Percentiles rank a stretch among this genome's conserved stretches.
Conservation (phyloP, 805 yeast genomes). For the Candida manassasensis region DNA sequence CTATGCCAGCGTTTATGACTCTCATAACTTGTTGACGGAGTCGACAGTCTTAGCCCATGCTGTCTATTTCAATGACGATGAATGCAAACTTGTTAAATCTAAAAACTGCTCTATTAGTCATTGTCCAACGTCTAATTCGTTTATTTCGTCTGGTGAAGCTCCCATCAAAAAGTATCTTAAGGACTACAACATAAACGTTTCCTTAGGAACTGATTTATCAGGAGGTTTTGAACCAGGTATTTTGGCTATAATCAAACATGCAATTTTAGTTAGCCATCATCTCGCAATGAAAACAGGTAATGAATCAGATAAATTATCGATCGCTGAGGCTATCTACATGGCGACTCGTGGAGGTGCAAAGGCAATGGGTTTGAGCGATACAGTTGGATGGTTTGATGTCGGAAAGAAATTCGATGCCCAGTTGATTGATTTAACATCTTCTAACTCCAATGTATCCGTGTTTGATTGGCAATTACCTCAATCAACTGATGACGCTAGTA, state of each 20-base stretch:
- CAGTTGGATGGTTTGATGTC: constrained; percentile 63
- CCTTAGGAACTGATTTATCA: constrained; percentile 49
- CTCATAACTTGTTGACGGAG: constrained; percentile 51
- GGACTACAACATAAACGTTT: constrained; percentile 63
- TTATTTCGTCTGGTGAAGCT: constrained; percentile 87
- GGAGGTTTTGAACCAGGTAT: constrained; percentile 41
- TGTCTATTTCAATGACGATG: constrained; percentile 65
- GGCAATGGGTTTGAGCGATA: constrained; percentile 53
- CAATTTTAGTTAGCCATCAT: constrained; percentile 39
- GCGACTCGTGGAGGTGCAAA: constrained; percentile 90
- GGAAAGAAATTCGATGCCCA: constrained; percentile 88
- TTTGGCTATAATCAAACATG: constrained; percentile 28
- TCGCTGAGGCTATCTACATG: constrained; percentile 69
- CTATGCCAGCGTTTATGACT: constrained; percentile 76
- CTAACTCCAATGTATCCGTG: constrained; percentile 61
- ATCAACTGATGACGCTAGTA: constrained; percentile 8
- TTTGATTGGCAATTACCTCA: constrained; percentile 67
- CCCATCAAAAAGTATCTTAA: constrained; percentile 63
- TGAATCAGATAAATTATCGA: constrained; percentile 48
- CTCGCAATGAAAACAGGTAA: constrained; percentile 33
- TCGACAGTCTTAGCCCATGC: constrained; percentile 88
- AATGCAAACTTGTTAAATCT: constrained; percentile 50
- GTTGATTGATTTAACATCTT: constrained; percentile 56
- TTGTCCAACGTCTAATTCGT: constrained; percentile 89
- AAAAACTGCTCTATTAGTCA: constrained; percentile 75